A percentile compares a stretch with the other conserved stretches of the same genome.
These are phyloP conservation scores for Saccharomyces hybrid DNA, from an alignment of 1,139 yeast genomes.

Conservation along the genomic window DNA sequence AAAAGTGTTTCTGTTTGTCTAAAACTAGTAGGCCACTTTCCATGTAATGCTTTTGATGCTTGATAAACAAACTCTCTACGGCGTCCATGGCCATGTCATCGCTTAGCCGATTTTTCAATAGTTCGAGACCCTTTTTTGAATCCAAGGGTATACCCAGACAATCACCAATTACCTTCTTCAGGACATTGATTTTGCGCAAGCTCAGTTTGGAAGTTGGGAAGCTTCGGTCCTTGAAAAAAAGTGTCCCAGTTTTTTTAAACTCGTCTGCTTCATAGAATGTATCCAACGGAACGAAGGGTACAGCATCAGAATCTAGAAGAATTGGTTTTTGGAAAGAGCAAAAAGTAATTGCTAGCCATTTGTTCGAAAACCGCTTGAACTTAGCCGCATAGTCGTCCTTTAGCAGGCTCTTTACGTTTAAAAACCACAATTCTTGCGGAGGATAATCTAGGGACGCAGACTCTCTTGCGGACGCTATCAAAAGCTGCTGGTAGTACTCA, in stretches of 20 bases:
- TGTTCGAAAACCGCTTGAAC: slow-evolving; percentile 40
- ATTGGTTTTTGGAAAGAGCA: slow-evolving; percentile 43
- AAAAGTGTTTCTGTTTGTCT: slow-evolving; percentile 38
- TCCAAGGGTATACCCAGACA: background rate
- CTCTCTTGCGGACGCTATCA: slow-evolving; percentile 15
- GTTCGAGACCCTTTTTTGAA: background rate
- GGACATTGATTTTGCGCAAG: background rate
- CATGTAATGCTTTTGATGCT: slow-evolving; percentile 36
- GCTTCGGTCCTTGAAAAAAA: slow-evolving; percentile 40
- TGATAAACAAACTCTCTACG: background rate
- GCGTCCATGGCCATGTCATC: background rate
- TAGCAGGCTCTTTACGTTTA: slow-evolving; percentile 16
- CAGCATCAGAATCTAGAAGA: slow-evolving; percentile 46
- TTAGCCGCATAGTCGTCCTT: slow-evolving; percentile 21
- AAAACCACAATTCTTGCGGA: background rate
- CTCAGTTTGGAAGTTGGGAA: background rate
- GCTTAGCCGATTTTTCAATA: background rate
- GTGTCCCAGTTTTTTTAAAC: slow-evolving; percentile 36
- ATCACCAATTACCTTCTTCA: background rate
- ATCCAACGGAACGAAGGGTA: slow-evolving; percentile 35
- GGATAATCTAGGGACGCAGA: background rate
- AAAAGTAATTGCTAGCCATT: slow-evolving; percentile 41
- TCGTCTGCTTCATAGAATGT: slow-evolving; percentile 26
- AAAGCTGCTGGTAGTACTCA: slow-evolving; percentile 20
- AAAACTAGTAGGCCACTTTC: slow-evolving; percentile 49